Percentiles rank a stretch among this genome's conserved stretches.
Evolutionary conservation across 2,329 filamentous ascomycete species (phyloP).

Genomic region (Akanthomyces lecanii): DNA sequence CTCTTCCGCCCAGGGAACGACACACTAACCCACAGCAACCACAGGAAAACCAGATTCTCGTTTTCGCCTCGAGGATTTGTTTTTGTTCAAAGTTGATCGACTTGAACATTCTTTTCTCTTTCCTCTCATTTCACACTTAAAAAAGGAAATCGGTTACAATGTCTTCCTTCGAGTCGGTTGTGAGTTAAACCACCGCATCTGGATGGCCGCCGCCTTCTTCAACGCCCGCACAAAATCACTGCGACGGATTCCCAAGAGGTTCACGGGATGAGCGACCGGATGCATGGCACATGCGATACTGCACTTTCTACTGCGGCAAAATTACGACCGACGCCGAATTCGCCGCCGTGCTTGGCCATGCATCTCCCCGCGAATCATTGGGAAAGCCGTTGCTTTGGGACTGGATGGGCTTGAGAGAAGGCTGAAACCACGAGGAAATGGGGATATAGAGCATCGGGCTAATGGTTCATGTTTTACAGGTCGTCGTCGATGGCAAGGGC

Average conservation of each 20-base stretch:
- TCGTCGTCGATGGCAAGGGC: conserved; percentile 99
- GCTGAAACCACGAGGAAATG: neutral
- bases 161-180: conserved; percentile 67
- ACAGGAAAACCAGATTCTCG: conserved; percentile 35
- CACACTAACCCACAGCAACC: conserved; percentile 40
- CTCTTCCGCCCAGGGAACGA: conserved; percentile 31
- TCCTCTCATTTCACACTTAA: conserved; percentile 28
- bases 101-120: conserved; percentile 31
- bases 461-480: conserved; percentile 46
- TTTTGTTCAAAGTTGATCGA: conserved; percentile 28
- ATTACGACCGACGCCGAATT: neutral
- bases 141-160: conserved; percentile 45
- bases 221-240: conserved; percentile 1
- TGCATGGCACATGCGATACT: neutral
- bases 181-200: conserved; percentile 43
- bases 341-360: neutral
- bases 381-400: neutral
- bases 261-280: neutral
- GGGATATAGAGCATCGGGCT: conserved; percentile 20
- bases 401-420: neutral
- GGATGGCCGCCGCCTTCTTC: neutral
- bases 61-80: conserved; percentile 35
- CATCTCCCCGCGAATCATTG: conserved; percentile 1
- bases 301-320: neutral
- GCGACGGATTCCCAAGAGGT: conserved; percentile 1